Percentiles rank a stretch among this genome's conserved stretches.
These are phyloP conservation scores for Exophiala sp. DNA, from an alignment of 2,329 filamentous ascomycete genomes.

Conservation along the genomic window DNA sequence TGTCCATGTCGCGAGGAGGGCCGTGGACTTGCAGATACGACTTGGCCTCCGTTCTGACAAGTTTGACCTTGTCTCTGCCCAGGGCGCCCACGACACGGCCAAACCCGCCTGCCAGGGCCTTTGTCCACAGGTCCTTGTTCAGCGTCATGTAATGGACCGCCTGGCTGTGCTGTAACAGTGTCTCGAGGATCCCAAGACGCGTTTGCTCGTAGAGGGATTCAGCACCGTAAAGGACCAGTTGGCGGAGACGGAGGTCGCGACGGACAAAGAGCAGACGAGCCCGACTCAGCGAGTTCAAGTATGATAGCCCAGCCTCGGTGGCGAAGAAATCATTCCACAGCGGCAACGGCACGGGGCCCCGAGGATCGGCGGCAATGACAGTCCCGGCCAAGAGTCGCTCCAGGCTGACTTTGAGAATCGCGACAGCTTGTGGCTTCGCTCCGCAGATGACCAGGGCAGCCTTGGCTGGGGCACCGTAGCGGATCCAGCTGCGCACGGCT, in stretches of 20 bases:
- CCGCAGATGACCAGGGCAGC: conserved; percentile 5
- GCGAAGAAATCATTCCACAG: conserved; percentile 15
- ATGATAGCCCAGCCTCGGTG: conserved; percentile 6
- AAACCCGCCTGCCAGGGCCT: conserved; percentile 6
- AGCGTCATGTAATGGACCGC: conserved; percentile 2
- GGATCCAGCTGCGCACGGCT: neutral
- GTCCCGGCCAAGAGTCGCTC: conserved; percentile 5
- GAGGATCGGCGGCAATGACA: conserved; percentile 6
- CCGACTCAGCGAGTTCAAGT: neutral
- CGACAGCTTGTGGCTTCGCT: conserved; percentile 1
- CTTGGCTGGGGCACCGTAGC: neutral
- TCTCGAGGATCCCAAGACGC: conserved; percentile 2
- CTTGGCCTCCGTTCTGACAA: neutral
- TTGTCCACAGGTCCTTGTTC: conserved; percentile 1
- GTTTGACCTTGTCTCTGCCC: conserved; percentile 5
- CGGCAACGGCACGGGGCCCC: neutral
- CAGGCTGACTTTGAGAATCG: conserved; percentile 4
- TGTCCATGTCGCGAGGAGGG: neutral
- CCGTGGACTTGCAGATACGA: neutral
- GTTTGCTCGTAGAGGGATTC: neutral
- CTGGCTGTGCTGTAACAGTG: neutral
- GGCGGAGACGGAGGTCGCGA: conserved; percentile 5
- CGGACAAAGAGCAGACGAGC: conserved; percentile 9
- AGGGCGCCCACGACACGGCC: conserved; percentile 1
- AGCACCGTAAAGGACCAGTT: conserved; percentile 5